Percentiles rank a stretch among this genome's conserved stretches.
Conservation (phyloP, 352 stramenopile species). For the Pythium aquatile region DNA sequence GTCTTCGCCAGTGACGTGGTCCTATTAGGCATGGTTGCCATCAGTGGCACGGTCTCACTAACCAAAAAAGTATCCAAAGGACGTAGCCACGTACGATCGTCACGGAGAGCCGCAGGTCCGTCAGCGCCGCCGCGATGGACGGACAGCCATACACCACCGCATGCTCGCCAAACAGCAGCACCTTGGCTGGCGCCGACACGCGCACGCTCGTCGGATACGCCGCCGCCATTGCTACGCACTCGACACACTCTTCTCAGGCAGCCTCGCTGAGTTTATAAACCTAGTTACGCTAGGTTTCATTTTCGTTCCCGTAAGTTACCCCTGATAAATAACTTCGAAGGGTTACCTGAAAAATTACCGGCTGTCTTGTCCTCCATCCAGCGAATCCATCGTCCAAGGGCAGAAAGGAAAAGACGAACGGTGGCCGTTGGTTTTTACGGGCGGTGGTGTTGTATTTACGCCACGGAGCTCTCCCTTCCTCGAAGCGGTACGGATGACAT, state of each 20-base stretch:
- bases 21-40: constrained; percentile 7
- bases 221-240: background rate
- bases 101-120: constrained; percentile 79
- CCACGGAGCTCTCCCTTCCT: background rate
- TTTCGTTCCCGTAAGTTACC: background rate
- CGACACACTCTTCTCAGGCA: background rate
- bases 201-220: constrained; percentile 29
- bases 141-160: constrained; percentile 87
- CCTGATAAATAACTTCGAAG: background rate
- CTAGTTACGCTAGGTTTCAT: background rate
- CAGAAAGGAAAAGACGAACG: background rate
- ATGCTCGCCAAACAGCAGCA: constrained; percentile 90
- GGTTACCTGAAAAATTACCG: background rate
- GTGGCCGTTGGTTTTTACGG: constrained; percentile 14
- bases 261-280: constrained; percentile 11
- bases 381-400: background rate
- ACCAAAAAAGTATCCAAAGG: background rate
- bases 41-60: background rate
- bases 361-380: background rate
- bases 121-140: constrained; percentile 79
- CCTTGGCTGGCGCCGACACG: constrained; percentile 83
- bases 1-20: constrained; percentile 14
- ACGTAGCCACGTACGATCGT: constrained; percentile 57
- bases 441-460: constrained; percentile 7
- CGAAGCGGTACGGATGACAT: constrained; percentile 3